Evolutionary conservation across 345 rosid species (phyloP), one percentile per base, ranked within the genome.

Genomic region (Corymbia maculata): DNA sequence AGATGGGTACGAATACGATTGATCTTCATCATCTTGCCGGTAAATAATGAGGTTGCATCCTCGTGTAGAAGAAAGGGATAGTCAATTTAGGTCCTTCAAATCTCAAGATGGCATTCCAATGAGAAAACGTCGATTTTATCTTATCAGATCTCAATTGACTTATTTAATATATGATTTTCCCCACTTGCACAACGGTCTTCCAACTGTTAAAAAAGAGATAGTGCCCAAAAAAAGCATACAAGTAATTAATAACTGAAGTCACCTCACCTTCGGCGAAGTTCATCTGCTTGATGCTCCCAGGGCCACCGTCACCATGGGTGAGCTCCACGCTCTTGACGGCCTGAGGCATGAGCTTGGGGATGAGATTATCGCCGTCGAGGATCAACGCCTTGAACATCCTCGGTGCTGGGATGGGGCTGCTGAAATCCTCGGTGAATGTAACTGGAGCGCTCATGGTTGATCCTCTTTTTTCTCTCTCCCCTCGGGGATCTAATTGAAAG

Each of bases 261-360:
- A 36, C 85, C 79, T 57, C 52, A 85, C 94, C 93, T n/a, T 91
- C 89, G 2, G 52, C 88, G 26, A 88, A 86, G 86, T 49, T 89
- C 79, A 90, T 51, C 75, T 92, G 88, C 90, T 87, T 94, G 91
- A 92, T 89, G 79, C 79, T 93, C 36, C 94, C 94, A 15, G 93
- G 87, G 16, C 92, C 95, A n/a, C 94, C 95, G 68, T 93, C 87
- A 24, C 96, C 95, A 87, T 92, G 86, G 13, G 93, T 10, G n/a
- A 85, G 32, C 10, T 90, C 92, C 9, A 82, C 55, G 8, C 88
- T 92, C 86, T 86, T 85, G 45, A 93, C 70, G 44, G 86, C 91
- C 30, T 92, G 90, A 6, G 95, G 94, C 79, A 91, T 8, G 53
- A 91, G 84, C 90, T 91, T 92, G 57, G 91, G 90, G 68, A 94